Base-by-base conservation (phyloP, 2,329 filamentous ascomycete genomes). In the Chaetomium globosum region DNA sequence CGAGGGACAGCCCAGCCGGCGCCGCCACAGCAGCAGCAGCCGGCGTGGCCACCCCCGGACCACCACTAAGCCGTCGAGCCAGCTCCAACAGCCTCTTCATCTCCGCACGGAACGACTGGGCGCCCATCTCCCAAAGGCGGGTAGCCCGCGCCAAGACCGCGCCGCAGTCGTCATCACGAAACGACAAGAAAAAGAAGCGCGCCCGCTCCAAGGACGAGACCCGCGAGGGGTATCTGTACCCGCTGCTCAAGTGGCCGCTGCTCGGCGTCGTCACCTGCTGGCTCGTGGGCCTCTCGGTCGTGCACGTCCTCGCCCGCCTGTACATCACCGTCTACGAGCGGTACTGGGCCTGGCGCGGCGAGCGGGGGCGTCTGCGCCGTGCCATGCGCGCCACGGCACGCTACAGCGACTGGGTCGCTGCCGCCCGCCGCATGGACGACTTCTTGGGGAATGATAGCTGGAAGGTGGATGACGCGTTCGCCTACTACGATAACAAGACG, bases 291-390 rank as follows among this genome's bases (percentile, higher is more conserved):
- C 82, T 98, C 26, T 86, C 87, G 61, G 75, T 88, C 13, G 83
- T 87, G 19, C 99, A 99, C 77, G 80, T 95, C 33, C 80, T 90
- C 59, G 97, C 93, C 9, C 83, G 95, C 49, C 79, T 93, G 67
- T 99, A 99, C 79, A 95, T 99, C 70, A 93, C 89, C 79, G 79
- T 91, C 1, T 99, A 98, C 79, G 95, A 99, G 77, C 91, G 96
- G 72, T 91, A 90, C 74, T 83, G 97, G 64, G 90, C 93, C 28
- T 98, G 95, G 94, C 85, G 92, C 49, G 95, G 95, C 5, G 85
- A 84, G 72, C 83, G 93, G 59, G 86, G 96, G 75, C 81, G 77
- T 51, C 79, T 98, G 49, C 83, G 94, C 46, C 82, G 85, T 62
- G 87, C 86, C 57, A 82, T 99, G 76, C 88, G 90, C 63, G 81